These are phyloP conservation scores for Ophiostoma sp. DNA, from an alignment of 2,329 filamentous ascomycete species.

Conservation along the genomic window DNA sequence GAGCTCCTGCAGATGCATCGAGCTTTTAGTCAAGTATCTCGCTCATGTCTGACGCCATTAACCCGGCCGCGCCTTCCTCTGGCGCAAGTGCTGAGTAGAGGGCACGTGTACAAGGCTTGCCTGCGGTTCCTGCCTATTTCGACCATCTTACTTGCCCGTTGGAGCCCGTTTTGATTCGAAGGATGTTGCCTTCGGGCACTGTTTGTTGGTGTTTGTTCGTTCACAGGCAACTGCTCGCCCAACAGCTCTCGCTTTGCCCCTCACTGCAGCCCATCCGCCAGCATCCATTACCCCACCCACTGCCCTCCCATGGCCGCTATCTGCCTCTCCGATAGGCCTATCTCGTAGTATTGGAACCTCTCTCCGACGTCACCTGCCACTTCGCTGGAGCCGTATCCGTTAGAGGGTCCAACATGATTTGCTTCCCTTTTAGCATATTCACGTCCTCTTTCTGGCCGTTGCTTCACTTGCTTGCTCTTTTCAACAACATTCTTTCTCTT, in stretches of 20 bases:
- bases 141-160: neutral
- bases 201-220: neutral
- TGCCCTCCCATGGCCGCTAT: constrained; percentile 16
- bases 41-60: constrained; percentile 12
- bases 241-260: constrained; percentile 20
- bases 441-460: neutral
- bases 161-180: neutral
- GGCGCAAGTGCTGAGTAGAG: constrained; percentile 21
- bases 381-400: constrained; percentile 10
- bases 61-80: constrained; percentile 18
- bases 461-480: constrained; percentile 2
- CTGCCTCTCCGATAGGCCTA: constrained; percentile 25
- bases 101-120: neutral
- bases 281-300: constrained; percentile 19
- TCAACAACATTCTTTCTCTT: neutral
- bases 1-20: constrained; percentile 1
- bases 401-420: constrained; percentile 17
- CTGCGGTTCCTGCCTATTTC: neutral
- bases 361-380: constrained; percentile 27
- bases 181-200: constrained; percentile 4
- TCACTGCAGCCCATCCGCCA: constrained; percentile 12
- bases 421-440: constrained; percentile 6
- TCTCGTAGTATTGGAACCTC: constrained; percentile 17
- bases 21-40: neutral
- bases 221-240: neutral